Percentiles rank a stretch among this genome's conserved stretches.
phyloP scores from a whole-genome alignment of 345 rosid genomes.

The Eucalyptus pauciflora region DNA sequence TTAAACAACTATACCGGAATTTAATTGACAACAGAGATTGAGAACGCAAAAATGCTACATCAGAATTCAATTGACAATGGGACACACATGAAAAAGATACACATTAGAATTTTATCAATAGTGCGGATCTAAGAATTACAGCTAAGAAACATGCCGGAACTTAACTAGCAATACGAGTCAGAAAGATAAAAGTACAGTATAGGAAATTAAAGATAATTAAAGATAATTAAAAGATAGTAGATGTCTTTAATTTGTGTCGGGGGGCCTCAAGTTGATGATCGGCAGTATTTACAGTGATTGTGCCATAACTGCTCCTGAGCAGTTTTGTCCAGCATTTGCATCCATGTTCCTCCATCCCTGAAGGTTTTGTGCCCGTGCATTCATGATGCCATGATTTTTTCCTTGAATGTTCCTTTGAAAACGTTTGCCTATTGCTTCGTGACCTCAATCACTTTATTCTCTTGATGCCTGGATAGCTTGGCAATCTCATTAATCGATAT shows the following conservation, averaged over 20 bases:
- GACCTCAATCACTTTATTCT: background rate
- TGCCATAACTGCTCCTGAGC: background rate
- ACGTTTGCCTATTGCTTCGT: background rate
- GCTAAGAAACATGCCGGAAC: background rate
- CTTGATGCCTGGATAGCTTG: background rate
- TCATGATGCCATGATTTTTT: background rate
- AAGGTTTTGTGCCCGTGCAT: background rate
- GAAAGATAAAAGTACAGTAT: too few relatives aligned
- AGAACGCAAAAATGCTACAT: accelerated
- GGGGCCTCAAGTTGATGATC: accelerated
- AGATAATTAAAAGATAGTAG: accelerated
- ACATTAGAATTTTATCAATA: accelerated
- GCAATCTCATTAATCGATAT: background rate
- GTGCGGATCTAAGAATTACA: too few relatives aligned
- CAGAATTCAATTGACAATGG: too few relatives aligned
- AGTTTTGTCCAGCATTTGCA: background rate
- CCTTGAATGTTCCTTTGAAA: background rate
- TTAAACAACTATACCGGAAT: too few relatives aligned
- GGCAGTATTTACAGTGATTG: accelerated
- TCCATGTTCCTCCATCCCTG: background rate
- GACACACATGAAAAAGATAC: too few relatives aligned
- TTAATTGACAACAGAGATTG: accelerated
- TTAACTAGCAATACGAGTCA: background rate
- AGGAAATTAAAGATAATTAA: accelerated
- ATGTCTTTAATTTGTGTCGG: accelerated